A percentile compares a stretch with the other conserved stretches of the same genome.
Conservation (phyloP, 306 rosid species). For the Cicer arietinum region DNA sequence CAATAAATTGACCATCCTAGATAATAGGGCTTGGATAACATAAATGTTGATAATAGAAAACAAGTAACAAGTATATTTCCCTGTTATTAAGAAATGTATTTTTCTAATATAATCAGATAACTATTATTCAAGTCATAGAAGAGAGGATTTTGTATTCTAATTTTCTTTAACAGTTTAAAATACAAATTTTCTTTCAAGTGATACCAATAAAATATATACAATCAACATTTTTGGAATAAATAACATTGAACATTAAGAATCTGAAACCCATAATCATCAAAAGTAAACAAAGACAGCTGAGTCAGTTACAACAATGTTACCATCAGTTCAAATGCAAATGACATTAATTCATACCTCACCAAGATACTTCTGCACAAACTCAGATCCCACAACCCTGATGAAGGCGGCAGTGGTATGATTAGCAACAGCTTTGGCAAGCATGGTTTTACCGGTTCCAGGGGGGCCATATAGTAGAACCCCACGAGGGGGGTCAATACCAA, state of each 20-base stretch:
- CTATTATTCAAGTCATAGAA: not conserved
- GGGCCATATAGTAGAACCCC: constrained; percentile 98
- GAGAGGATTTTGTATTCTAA: not conserved
- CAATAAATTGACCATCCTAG: not conserved
- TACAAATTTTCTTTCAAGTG: constrained; percentile 12
- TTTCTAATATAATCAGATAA: not conserved
- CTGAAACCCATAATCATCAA: constrained; percentile 21
- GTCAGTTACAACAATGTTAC: constrained; percentile 1
- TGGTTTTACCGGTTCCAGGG: constrained; percentile 98
- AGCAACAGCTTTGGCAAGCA: constrained; percentile 99
- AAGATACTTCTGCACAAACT: constrained; percentile 97
- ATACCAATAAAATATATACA: not conserved
- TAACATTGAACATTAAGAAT: not conserved
- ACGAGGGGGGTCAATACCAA: constrained; percentile 99
- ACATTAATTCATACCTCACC: constrained; percentile 78
- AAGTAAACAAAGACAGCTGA: constrained; percentile 4
- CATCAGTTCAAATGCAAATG: constrained; percentile 22
- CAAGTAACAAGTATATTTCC: not conserved
- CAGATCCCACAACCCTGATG: constrained; percentile 98
- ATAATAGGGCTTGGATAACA: not conserved
- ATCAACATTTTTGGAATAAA: constrained; percentile 26
- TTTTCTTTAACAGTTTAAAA: not conserved
- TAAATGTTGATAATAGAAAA: not conserved
- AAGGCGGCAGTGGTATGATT: constrained; percentile 99
- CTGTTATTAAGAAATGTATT: not conserved